phyloP scores from a whole-genome alignment of 495 filamentous ascomycete genomes.

The Ramalina peruviana region DNA sequence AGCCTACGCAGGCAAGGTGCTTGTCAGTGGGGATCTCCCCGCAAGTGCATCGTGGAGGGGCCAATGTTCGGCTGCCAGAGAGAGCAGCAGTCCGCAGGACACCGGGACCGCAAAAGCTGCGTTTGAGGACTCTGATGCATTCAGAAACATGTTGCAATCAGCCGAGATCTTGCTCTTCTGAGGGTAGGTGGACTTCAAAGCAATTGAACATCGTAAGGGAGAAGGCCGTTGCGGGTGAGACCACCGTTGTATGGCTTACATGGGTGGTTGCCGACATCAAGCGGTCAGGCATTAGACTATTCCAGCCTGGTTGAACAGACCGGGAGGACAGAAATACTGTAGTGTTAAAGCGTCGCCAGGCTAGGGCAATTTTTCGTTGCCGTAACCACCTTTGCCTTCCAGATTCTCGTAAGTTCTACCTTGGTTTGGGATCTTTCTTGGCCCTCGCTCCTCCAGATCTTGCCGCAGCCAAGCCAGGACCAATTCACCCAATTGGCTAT shows the following conservation, averaged over 20 bases:
- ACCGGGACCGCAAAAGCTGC: too few relatives aligned
- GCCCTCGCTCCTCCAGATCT: slow-evolving; percentile 70
- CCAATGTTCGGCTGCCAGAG: too few relatives aligned
- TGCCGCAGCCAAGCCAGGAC: slow-evolving; percentile 78
- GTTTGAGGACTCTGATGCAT: too few relatives aligned
- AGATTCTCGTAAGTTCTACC: slow-evolving; percentile 53
- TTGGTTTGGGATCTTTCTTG: slow-evolving; percentile 49
- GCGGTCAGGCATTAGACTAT: too few relatives aligned
- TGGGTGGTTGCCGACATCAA: neutral
- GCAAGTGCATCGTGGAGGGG: too few relatives aligned
- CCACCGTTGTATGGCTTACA: neutral
- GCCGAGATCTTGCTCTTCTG: too few relatives aligned
- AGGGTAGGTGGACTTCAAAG: too few relatives aligned
- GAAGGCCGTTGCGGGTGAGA: neutral
- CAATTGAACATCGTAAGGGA: neutral
- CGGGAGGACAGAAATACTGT: too few relatives aligned
- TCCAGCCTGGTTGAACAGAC: too few relatives aligned
- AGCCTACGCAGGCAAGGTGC: neutral
- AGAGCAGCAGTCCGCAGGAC: too few relatives aligned
- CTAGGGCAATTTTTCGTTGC: slow-evolving; percentile 40
- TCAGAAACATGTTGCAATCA: too few relatives aligned
- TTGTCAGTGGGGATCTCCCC: neutral
- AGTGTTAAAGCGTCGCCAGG: too few relatives aligned
- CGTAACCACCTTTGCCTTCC: slow-evolving; percentile 70
- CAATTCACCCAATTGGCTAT: slow-evolving; percentile 66